Conservation (phyloP, 176 grass and related monocot genomes). For the Aegilops tauschii region DNA sequence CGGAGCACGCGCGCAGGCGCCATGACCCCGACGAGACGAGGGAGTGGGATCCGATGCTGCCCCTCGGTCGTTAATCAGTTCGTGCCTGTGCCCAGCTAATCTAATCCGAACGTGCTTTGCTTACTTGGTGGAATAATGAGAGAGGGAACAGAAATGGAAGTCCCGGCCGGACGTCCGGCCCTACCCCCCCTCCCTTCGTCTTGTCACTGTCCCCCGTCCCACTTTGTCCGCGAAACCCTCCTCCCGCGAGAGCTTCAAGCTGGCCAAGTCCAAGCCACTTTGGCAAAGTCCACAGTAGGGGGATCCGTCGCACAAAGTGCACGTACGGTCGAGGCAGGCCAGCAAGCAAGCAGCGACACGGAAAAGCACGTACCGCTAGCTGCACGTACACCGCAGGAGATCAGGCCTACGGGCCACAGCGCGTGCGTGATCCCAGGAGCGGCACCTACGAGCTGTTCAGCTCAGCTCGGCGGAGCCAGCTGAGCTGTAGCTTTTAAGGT, state of each 20-base stretch:
- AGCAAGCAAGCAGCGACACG: background rate
- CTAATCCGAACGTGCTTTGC: no score
- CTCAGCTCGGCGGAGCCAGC: background rate
- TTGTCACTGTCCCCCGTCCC: slow-evolving; percentile 7
- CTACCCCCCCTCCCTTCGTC: background rate
- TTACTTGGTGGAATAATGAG: no score
- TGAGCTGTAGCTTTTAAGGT: background rate
- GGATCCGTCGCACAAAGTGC: background rate
- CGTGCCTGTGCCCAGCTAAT: no score
- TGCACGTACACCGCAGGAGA: background rate
- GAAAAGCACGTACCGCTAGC: slow-evolving; percentile 14
- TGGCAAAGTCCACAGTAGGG: background rate
- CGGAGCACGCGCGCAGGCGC: background rate
- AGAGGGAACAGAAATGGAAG: background rate
- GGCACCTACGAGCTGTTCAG: background rate
- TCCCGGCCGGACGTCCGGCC: background rate
- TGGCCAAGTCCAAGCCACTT: background rate
- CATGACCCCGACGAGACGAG: background rate
- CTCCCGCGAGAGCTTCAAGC: background rate
- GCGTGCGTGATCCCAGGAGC: background rate
- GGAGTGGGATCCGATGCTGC: slow-evolving; percentile 27
- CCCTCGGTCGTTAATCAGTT: background rate
- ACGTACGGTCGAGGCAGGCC: background rate
- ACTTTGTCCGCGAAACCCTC: background rate
- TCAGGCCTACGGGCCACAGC: background rate